These are phyloP conservation scores for Tremella fuciformis DNA, from an alignment of 768 basidiomycete species.

Conservation along the genomic window DNA sequence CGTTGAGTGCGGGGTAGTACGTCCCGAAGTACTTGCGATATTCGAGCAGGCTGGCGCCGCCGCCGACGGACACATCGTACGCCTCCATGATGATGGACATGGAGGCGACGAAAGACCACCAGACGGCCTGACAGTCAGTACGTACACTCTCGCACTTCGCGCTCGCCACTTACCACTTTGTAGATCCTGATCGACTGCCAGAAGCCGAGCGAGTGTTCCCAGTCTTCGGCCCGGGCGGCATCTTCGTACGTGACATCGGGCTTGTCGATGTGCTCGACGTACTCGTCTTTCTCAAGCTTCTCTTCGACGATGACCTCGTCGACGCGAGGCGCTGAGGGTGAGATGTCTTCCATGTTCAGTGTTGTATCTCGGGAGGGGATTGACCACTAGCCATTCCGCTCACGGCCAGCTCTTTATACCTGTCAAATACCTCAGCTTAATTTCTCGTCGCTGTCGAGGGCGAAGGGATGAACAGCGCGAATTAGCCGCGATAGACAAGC, in stretches of 20 bases:
- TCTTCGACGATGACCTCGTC: not conserved
- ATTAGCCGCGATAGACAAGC: no score
- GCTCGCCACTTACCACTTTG: constrained; percentile 3
- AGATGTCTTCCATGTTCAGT: no score
- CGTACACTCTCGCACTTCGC: no score
- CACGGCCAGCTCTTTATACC: no score
- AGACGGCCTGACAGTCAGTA: constrained; percentile 17
- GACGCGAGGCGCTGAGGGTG: not conserved
- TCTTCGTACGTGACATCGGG: not conserved
- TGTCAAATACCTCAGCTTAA: no score
- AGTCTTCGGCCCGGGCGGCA: constrained; percentile 9
- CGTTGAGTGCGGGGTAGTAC: constrained; percentile 14
- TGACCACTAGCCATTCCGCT: no score
- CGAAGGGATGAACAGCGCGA: no score
- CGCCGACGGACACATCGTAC: constrained; percentile 28
- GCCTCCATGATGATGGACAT: constrained; percentile 31
- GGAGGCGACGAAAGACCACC: constrained; percentile 31
- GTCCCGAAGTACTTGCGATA: constrained; percentile 19
- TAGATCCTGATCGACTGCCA: constrained; percentile 5
- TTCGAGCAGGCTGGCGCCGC: constrained; percentile 17
- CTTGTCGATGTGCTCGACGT: not conserved
- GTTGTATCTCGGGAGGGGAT: no score
- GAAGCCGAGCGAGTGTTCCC: not conserved
- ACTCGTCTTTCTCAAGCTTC: not conserved
- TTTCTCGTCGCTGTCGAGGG: no score